Base-by-base conservation (phyloP, 768 basidiomycete genomes). In the Calocera cornea region DNA sequence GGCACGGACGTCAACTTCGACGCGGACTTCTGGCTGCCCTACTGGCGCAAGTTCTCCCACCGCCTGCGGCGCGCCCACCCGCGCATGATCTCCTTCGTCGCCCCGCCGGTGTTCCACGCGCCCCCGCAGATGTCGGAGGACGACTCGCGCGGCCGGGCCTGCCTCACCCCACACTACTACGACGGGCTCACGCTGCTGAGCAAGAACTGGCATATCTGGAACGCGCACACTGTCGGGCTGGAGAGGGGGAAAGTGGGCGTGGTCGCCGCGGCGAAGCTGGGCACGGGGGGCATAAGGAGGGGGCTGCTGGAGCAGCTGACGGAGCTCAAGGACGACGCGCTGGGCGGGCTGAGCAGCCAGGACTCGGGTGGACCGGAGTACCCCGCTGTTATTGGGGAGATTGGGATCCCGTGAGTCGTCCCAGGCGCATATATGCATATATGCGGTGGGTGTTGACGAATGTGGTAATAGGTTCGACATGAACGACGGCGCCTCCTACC, bases 111-210 rank as follows among this genome's bases (percentile, higher is more conserved):
- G 0, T 97, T 97, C 73, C 86, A 85, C 0, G 77, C 79, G 1
- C 95, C 95, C 0, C 92, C 94, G 0, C 71, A 76, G 27, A 75
- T 86, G 1, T 76, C 84, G 16, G 81, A 83, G 8, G 81, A 83
- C 27, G 81, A 83, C 10, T 76, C 86, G 16, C 76, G 85, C 19
- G 81, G 83, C 17, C 87, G 94, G 1, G 85, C 88, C 1, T 86
- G 83, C 34, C 87, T 90, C 70, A 87, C 89, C 2, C 81, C 87
- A 0, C 95, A 98, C 75, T 98, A 93, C 75, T 98, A 97, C 73
- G 95, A 98, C 72, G 95, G 95, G 0, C 79, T 97, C 41, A 98
- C 95, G 0, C 83, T 98, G 41, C 80, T 98, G n/a, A 90, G 90
- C 36, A 82, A 90, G 38, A 91, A 94, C 72, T 94, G 90, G 92